Percentiles rank a stretch among this genome's conserved stretches.
phyloP scores from a whole-genome alignment of 2,329 filamentous ascomycete genomes.

The Lachnellula hyalina region DNA sequence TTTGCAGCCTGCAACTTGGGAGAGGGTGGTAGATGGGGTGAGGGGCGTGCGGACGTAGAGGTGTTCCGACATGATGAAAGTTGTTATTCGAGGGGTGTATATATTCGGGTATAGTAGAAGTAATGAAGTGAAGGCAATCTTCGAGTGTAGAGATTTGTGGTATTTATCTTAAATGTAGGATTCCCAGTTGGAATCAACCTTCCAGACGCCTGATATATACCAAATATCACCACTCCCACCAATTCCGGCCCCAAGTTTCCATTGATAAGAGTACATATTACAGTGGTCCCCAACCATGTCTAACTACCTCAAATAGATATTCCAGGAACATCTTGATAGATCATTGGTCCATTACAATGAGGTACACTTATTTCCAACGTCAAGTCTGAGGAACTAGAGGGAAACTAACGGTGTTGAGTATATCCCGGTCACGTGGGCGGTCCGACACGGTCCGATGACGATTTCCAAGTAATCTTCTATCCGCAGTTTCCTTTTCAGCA shows the following conservation, averaged over 20 bases:
- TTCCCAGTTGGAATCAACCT: neutral
- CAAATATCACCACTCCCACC: neutral
- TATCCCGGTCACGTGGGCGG: neutral
- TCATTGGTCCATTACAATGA: neutral
- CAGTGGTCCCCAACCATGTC: neutral
- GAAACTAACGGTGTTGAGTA: neutral
- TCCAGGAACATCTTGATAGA: neutral
- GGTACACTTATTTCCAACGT: neutral
- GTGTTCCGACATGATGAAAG: conserved; percentile 5
- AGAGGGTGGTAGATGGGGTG: conserved; percentile 22
- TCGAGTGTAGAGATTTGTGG: too few relatives aligned
- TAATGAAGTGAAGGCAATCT: neutral
- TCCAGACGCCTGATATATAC: neutral
- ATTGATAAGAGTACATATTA: neutral
- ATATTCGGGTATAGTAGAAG: neutral
- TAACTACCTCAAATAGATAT: neutral
- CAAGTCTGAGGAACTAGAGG: neutral
- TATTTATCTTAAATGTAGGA: neutral
- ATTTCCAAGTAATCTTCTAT: neutral
- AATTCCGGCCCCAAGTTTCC: neutral
- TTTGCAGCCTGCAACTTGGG: conserved; percentile 34
- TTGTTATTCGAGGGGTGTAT: neutral
- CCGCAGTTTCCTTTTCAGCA: too few relatives aligned
- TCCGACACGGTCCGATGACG: neutral
- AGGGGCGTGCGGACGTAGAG: conserved; percentile 26